Conservation (phyloP, 129 eudicot genomes). For the Gnaphalium uliginosum region DNA sequence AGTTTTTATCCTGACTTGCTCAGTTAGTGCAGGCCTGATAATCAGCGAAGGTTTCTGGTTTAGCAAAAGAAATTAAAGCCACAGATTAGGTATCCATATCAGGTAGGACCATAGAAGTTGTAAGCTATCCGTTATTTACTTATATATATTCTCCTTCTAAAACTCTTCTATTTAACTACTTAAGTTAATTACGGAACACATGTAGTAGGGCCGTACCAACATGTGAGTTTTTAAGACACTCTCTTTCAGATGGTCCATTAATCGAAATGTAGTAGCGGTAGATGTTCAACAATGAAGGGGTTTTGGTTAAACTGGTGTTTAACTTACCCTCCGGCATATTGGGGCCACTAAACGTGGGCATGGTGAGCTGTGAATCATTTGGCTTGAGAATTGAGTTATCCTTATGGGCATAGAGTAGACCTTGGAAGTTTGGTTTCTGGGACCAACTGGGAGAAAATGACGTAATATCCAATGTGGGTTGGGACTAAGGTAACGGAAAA, state of each 20-base stretch:
- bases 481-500: slow-evolving; percentile 35
- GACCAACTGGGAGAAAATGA: slow-evolving; percentile 35
- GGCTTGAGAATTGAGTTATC: slow-evolving; percentile 20
- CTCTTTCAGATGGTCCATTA: slow-evolving; percentile 31
- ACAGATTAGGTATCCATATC: slow-evolving; percentile 7
- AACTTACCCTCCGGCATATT: slow-evolving; percentile 9
- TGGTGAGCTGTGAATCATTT: slow-evolving; percentile 13
- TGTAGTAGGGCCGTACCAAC: slow-evolving; percentile 26
- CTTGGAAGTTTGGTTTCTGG: slow-evolving; percentile 30
- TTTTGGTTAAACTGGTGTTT: slow-evolving; percentile 16
- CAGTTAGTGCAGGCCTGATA: slow-evolving; percentile 14
- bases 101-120: neutral
- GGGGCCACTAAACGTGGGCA: slow-evolving; percentile 33
- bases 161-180: neutral
- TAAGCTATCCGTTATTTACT: neutral
- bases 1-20: neutral
- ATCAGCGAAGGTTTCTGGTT: slow-evolving; percentile 4
- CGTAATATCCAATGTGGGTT: slow-evolving; percentile 28
- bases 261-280: neutral
- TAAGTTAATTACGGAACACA: neutral
- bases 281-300: neutral
- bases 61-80: neutral
- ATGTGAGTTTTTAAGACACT: slow-evolving; percentile 29
- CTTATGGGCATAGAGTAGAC: neutral
- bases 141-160: neutral